These are phyloP conservation scores for Talaromyces adpressus DNA, from an alignment of 495 filamentous ascomycete species.

Conservation along the genomic window DNA sequence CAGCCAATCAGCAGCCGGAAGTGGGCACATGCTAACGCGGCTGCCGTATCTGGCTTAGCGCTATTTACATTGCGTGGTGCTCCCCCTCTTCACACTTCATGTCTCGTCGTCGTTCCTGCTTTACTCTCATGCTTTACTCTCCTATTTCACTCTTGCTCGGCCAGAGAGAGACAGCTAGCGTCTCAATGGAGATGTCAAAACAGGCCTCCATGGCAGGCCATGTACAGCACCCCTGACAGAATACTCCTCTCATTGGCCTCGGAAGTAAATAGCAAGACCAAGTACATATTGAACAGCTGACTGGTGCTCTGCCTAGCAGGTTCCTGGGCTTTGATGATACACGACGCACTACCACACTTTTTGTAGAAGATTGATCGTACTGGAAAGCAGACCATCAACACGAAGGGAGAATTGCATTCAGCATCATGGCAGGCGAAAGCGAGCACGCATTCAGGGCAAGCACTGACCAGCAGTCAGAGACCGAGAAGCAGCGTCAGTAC, in stretches of 20 bases:
- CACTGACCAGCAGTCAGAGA: conserved; percentile 1
- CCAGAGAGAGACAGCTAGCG: background rate
- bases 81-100: background rate
- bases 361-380: background rate
- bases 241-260: background rate
- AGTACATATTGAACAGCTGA: background rate
- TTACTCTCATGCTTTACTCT: too few species aligned
- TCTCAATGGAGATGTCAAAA: background rate
- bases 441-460: background rate
- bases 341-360: background rate
- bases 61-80: background rate
- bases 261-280: background rate
- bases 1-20: background rate
- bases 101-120: background rate
- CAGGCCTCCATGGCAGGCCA: background rate
- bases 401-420: background rate
- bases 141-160: background rate
- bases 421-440: background rate
- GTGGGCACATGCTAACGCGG: background rate
- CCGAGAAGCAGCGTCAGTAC: conserved; percentile 3
- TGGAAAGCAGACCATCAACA: background rate
- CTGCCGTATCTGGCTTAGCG: background rate
- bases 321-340: background rate
- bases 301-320: background rate
- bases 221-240: background rate